These are phyloP conservation scores for Daldinia caldariorum DNA, from an alignment of 495 filamentous ascomycete species.

Conservation along the genomic window DNA sequence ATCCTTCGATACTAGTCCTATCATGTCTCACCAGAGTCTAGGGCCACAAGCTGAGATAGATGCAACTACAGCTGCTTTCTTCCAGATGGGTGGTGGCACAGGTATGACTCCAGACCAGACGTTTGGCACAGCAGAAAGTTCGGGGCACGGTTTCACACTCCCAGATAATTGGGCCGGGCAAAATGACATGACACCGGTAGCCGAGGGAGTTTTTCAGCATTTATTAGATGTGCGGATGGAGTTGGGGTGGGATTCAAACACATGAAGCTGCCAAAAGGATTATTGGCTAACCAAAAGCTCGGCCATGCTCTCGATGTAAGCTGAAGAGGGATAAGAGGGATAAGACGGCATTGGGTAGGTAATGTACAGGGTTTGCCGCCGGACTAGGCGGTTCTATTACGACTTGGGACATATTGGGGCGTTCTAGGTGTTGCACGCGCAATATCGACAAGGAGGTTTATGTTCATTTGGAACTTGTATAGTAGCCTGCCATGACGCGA, in stretches of 20 bases:
- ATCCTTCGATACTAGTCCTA: conserved; percentile 60
- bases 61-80: conserved; percentile 48
- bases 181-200: conserved; percentile 59
- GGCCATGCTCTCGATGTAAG: not conserved
- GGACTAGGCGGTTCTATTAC: not conserved
- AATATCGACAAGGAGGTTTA: conserved; percentile 11
- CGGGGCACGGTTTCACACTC: conserved; percentile 51
- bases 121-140: conserved; percentile 43
- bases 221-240: conserved; percentile 61
- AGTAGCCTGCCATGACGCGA: conserved; percentile 21
- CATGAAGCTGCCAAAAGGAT: conserved; percentile 24
- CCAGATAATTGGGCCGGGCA: conserved; percentile 53
- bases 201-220: conserved; percentile 60
- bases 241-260: conserved; percentile 51
- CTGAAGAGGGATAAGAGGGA: conserved; percentile 17
- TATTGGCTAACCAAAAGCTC: not conserved
- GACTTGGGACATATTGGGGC: conserved; percentile 18
- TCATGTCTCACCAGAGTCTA: conserved; percentile 50
- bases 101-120: conserved; percentile 49
- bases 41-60: conserved; percentile 49
- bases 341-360: conserved; percentile 18
- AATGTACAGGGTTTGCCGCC: not conserved
- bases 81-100: conserved; percentile 46
- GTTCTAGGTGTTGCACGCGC: conserved; percentile 11
- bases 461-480: conserved; percentile 12